Base-by-base conservation (phyloP, 2,329 filamentous ascomycete species). In the Penicillium sp. region DNA sequence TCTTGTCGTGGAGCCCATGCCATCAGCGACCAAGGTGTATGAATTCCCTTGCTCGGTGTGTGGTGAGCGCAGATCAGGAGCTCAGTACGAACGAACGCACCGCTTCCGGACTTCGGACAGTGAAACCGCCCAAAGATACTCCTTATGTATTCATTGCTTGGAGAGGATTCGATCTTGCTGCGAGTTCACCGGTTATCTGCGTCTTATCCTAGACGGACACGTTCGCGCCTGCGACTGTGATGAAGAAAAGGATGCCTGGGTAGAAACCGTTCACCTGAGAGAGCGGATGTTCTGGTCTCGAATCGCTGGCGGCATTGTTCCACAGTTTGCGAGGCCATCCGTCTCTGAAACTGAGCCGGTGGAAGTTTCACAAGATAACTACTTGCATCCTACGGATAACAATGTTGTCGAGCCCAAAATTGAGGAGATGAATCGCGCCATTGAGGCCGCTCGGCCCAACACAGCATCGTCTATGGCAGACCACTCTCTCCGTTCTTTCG, bases 221-320 rank as follows among this genome's bases (percentile, higher is more conserved):
- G 94, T 94, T 85, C 85, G 89, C 45, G 86, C 88, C 11, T 89
- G 92, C 42, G 89, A 88, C 50, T 83, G 88, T 35, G 90, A 94
- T 44, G 89, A 91, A 30, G 90, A 95, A 72, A 90, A 88, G 66
- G 83, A 85, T 25, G 90, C 91, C 0, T 99, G 94, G 94, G 92
- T 97, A 68, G 94, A 99, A 75, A 90, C 90, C 51, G 88, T 96
- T 10, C 84, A 88, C 27, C 74, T 97, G 43, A 81, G 94, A 45
- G 94, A 99, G 70, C 86, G 92, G 62, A 96, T 99, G 88, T 99
- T 99, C 69, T 99, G 94, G 94, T 85, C 89, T 45, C 83, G 94
- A 49, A 84, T 99, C 46, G 92, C 92, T 24, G 94, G 92, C 25
- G 94, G 94, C 13, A 90, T 99, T 2, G 76, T 97, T 11, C 94